Evolutionary conservation across 805 yeast genomes (phyloP).

Genomic region (Lipomyces sp.): DNA sequence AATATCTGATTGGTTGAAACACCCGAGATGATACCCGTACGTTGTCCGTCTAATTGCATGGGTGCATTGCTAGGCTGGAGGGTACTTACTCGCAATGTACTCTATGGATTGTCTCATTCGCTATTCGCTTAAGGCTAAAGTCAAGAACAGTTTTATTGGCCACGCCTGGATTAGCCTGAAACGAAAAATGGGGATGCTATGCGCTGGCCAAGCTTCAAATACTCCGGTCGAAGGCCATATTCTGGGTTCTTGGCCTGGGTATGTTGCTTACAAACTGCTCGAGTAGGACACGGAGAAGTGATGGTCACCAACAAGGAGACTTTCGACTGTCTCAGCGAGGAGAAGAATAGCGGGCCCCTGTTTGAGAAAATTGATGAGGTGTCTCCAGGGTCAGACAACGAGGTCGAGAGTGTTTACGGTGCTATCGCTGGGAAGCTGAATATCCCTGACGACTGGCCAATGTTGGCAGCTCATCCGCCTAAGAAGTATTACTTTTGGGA

Average conservation of each 20-base stretch:
- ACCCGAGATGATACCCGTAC: no score
- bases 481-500: constrained; percentile 18
- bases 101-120: no score
- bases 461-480: constrained; percentile 11
- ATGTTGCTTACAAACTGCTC: not conserved
- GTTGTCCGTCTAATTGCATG: no score
- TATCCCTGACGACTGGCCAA: constrained; percentile 17
- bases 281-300: not conserved
- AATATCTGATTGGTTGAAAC: no score
- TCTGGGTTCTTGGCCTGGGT: not conserved
- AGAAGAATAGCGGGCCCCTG: not conserved
- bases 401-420: constrained; percentile 1
- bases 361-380: constrained; percentile 1
- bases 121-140: no score
- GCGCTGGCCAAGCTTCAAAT: no score
- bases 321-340: not conserved
- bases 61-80: no score
- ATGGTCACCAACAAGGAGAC: constrained; percentile 1
- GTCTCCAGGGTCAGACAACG: constrained; percentile 13
- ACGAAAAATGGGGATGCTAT: no score
- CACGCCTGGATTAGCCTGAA: no score
- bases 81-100: no score
- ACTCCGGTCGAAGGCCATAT: not conserved
- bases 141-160: no score
- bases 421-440: constrained; percentile 12